Evolutionary conservation across 495 filamentous ascomycete genomes (phyloP), one percentile per base, ranked within the genome.

Genomic region (Penicillium angulare): DNA sequence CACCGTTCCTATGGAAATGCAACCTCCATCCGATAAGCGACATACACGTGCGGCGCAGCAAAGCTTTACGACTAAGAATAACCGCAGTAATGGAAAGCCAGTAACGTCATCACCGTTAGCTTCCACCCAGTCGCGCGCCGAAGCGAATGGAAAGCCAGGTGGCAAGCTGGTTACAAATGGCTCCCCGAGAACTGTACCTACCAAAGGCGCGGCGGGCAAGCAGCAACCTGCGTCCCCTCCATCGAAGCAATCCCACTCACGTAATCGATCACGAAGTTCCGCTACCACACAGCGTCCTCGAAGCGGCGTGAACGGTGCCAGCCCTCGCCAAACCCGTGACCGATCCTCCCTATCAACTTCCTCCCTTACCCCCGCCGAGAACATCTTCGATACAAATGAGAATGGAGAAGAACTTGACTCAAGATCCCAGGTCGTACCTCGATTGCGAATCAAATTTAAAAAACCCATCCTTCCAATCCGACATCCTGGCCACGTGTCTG

Each of bases 1-100:
- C 64, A 68, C 73, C 23, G 68, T 88, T 16, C 87, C 87, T n/a
- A 53, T 86, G 26, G 86, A 89, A 52, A 66, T 87, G 47, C 83
- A 89, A 57, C 77, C 86, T 27, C 75, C 69, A 23, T 79, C 81
- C 22, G 81, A 82, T 26, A 95, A 87, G 66, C 75, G 80, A 58
- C 71, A 72, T 41, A 81, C 77, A 43, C 78, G 81, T 50, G 75
- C 71, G 15, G 63, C 65, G 29, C 69, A 67, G 36, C 65, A 67
- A 40, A 56, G 59, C 10, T 47, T 56, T 47, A 42, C 52, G 45
- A 59, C 47, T 15, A 72, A 66, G 49, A 62, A 52, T 27, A 12
- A 44, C 38, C 60, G 59, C 10, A 45, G 43, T 45, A 49, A 59
- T 40, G 48, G 46, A n/a, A 67, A 64, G 35, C 51, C 64, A 5